phyloP scores from a whole-genome alignment of 2,329 filamentous ascomycete species.

The Colletotrichum tofieldiae region DNA sequence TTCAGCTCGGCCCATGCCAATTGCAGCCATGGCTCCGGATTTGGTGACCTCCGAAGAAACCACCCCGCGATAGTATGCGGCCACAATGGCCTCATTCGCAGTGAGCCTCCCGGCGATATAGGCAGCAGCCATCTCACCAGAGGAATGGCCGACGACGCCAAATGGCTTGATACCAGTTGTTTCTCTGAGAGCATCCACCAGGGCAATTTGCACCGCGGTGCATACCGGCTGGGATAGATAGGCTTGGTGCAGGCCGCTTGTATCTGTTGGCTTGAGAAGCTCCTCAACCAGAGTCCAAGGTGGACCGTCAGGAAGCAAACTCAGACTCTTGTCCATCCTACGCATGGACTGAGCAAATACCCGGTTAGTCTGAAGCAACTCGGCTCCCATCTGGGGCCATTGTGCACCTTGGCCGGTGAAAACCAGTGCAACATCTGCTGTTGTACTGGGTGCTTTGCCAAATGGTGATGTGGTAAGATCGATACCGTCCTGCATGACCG shows the following conservation, averaged over 20 bases:
- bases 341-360: constrained; percentile 28
- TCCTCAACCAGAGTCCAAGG: constrained; percentile 45
- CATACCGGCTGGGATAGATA: constrained; percentile 50
- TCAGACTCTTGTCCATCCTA: constrained; percentile 41
- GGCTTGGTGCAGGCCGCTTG: constrained; percentile 23
- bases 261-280: constrained; percentile 38
- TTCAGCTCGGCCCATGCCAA: constrained; percentile 46
- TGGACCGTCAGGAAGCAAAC: constrained; percentile 24
- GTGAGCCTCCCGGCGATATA: constrained; percentile 49
- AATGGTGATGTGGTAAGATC: constrained; percentile 4
- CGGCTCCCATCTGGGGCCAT: constrained; percentile 51
- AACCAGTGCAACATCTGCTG: constrained; percentile 44
- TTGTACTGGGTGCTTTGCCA: background rate
- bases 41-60: constrained; percentile 38
- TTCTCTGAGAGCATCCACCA: constrained; percentile 51
- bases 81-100: constrained; percentile 55
- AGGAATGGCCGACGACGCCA: constrained; percentile 57
- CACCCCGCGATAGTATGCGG: constrained; percentile 59
- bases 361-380: constrained; percentile 43
- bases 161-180: constrained; percentile 50
- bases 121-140: constrained; percentile 51
- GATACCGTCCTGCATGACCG: constrained; percentile 11
- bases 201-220: constrained; percentile 54
- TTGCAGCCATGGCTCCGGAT: constrained; percentile 53
- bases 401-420: constrained; percentile 57